Conservation (phyloP, 2,329 filamentous ascomycete species). For the Nemania abortiva region DNA sequence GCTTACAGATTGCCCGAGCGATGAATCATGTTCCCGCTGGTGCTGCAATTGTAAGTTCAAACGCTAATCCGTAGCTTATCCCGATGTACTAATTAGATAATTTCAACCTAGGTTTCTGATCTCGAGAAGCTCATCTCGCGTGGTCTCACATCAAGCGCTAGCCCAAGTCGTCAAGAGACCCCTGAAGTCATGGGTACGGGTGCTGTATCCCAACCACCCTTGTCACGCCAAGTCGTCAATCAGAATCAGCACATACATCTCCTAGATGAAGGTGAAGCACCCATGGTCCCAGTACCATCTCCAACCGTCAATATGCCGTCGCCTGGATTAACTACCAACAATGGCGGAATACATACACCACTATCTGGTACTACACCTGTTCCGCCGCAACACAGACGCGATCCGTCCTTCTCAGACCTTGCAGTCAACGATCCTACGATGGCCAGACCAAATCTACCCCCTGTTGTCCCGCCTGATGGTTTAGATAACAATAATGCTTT, state of each 20-base stretch:
- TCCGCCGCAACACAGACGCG: conserved; percentile 42
- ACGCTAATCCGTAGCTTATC: neutral
- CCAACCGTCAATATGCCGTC: conserved; percentile 47
- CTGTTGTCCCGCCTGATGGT: conserved; percentile 52
- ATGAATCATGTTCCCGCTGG: conserved; percentile 65
- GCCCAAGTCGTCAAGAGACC: conserved; percentile 50
- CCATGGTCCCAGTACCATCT: conserved; percentile 47
- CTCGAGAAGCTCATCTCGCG: conserved; percentile 64
- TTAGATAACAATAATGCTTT: conserved; percentile 64
- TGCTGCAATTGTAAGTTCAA: conserved; percentile 58
- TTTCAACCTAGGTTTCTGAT: conserved; percentile 54
- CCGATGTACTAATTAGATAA: conserved; percentile 41
- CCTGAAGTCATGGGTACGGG: conserved; percentile 43
- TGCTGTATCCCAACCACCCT: conserved; percentile 44
- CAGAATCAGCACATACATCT: conserved; percentile 50
- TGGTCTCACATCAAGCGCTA: conserved; percentile 54
- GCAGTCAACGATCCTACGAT: conserved; percentile 46
- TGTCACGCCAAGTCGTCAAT: conserved; percentile 44
- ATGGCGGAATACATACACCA: conserved; percentile 45
- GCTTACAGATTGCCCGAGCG: conserved; percentile 63
- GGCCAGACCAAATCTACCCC: conserved; percentile 49
- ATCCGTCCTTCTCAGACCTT: conserved; percentile 44
- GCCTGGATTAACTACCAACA: conserved; percentile 39
- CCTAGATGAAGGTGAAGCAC: conserved; percentile 49
- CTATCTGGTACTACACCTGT: conserved; percentile 40